phyloP scores from a whole-genome alignment of 306 rosid genomes.

The Glycine latifolia region DNA sequence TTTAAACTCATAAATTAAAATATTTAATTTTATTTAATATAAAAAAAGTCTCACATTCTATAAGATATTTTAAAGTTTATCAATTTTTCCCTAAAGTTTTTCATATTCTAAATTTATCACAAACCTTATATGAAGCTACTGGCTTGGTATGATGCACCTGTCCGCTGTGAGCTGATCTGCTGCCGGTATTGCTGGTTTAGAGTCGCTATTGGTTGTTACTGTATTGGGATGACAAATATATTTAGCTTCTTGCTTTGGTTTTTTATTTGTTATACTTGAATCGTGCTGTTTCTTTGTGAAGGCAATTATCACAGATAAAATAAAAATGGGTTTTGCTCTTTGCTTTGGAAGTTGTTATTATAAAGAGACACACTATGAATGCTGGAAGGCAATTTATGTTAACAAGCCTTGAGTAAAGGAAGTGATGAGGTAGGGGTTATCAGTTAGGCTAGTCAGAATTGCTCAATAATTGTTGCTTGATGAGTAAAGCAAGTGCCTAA shows the following conservation, averaged over 20 bases:
- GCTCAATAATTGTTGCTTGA: neutral
- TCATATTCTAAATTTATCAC: neutral
- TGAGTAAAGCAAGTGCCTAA: neutral
- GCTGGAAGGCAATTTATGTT: neutral
- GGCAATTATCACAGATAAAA: neutral
- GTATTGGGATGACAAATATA: neutral
- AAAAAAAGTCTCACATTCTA: neutral
- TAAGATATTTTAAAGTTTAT: neutral
- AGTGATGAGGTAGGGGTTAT: neutral
- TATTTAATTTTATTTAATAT: too few relatives aligned
- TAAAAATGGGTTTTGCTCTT: too few relatives aligned
- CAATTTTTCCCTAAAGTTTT: neutral
- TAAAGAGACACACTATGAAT: neutral
- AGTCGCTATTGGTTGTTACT: neutral
- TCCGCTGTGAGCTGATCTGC: neutral
- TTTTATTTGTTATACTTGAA: neutral
- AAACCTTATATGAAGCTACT: neutral
- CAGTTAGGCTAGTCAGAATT: neutral
- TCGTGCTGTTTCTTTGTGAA: neutral
- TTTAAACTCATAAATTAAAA: too few relatives aligned
- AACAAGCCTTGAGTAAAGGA: neutral
- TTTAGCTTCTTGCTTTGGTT: neutral
- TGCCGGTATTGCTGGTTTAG: neutral
- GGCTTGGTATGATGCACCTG: neutral
- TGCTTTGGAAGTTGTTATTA: too few relatives aligned